Evolutionary conservation across 495 filamentous ascomycete genomes (phyloP).

Genomic region (Penicillium soppii): DNA sequence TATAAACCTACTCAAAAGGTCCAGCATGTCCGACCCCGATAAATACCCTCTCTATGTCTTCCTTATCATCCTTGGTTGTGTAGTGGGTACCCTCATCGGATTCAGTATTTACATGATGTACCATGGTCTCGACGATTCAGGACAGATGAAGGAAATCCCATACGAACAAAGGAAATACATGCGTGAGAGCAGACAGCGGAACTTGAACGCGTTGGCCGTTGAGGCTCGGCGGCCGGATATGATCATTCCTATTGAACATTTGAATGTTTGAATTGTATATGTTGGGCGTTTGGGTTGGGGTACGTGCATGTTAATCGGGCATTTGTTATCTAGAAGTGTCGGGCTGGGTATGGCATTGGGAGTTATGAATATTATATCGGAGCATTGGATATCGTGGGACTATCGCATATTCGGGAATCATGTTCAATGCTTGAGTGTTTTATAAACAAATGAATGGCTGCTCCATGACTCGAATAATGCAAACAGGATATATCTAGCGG

Average conservation of each 20-base stretch:
- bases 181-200: constrained; percentile 26
- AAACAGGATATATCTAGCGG: neutral
- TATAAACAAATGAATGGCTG: neutral
- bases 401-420: no score
- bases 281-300: neutral
- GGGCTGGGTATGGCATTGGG: neutral
- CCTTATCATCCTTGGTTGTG: constrained; percentile 25
- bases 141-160: constrained; percentile 8
- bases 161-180: constrained; percentile 27
- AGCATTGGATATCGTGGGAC: no score
- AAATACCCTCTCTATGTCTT: constrained; percentile 29
- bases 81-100: constrained; percentile 22
- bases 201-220: constrained; percentile 19
- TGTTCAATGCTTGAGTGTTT: no score
- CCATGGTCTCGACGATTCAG: constrained; percentile 14
- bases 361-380: neutral
- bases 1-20: constrained; percentile 13
- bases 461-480: neutral
- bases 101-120: constrained; percentile 25
- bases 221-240: constrained; percentile 22
- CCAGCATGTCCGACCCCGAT: neutral
- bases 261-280: constrained; percentile 8
- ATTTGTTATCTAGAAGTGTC: no score
- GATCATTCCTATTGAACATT: constrained; percentile 20
- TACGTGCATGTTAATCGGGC: no score